A percentile compares a stretch with the other conserved stretches of the same genome.
phyloP scores from a whole-genome alignment of 176 grass and related monocot species.

The Melocanna baccifera region DNA sequence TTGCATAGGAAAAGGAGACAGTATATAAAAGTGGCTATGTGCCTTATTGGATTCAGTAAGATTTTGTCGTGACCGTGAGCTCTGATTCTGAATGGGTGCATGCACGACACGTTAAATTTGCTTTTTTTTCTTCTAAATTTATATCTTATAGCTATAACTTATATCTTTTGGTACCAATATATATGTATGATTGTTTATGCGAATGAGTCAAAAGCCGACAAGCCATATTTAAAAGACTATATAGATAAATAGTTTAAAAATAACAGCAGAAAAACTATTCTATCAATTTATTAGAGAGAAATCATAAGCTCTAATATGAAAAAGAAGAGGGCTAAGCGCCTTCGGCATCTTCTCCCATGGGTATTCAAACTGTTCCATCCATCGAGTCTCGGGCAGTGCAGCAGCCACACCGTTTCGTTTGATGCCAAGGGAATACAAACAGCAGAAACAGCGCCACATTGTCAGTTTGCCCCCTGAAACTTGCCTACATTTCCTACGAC shows the following conservation, averaged over 20 bases:
- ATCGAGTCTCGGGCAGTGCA: background rate
- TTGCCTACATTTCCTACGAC: background rate
- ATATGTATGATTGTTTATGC: fast-evolving
- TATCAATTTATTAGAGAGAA: no score
- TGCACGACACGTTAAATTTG: background rate
- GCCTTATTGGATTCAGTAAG: conserved; percentile 17
- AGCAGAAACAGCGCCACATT: background rate
- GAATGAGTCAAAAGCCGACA: no score
- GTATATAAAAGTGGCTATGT: background rate
- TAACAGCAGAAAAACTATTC: no score
- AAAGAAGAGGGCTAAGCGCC: no score
- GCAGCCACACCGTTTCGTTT: background rate
- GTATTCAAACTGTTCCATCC: no score
- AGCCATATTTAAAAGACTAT: no score
- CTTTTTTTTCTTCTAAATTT: no score
- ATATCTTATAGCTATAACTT: fast-evolving
- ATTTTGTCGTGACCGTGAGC: conserved; percentile 18
- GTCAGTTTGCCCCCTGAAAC: background rate
- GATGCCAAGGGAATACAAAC: background rate
- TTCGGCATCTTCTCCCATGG: background rate
- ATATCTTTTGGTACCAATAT: no score
- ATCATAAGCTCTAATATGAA: fast-evolving
- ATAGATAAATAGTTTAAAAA: no score
- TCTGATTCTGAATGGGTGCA: background rate
- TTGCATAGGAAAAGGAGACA: background rate